These are phyloP conservation scores for Ceratobasidium sp. DNA, from an alignment of 1,284 basidiomycete genomes.

Conservation along the genomic window DNA sequence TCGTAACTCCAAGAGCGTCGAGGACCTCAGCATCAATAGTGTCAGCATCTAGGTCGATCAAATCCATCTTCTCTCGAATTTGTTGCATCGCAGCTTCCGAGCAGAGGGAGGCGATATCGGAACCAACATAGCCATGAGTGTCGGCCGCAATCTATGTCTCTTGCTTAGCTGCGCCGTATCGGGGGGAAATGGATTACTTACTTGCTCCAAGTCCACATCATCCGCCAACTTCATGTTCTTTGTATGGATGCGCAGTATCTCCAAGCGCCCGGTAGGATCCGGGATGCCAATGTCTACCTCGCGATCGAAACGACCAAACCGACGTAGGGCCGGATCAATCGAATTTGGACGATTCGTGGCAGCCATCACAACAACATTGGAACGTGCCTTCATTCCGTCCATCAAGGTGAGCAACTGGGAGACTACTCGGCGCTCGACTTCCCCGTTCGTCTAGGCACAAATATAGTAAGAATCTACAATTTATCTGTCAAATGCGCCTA, in stretches of 20 bases:
- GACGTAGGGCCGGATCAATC: slow-evolving; percentile 96
- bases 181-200: slow-evolving; percentile 47
- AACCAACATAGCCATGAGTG: slow-evolving; percentile 99
- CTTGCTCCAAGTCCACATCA: slow-evolving; percentile 97
- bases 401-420: slow-evolving; percentile 98
- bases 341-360: slow-evolving; percentile 99
- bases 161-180: slow-evolving; percentile 12
- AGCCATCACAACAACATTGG: slow-evolving; percentile 99
- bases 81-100: slow-evolving; percentile 99
- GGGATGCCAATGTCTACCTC: slow-evolving; percentile 99
- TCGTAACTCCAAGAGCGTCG: slow-evolving; percentile 93
- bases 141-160: slow-evolving; percentile 86
- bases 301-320: slow-evolving; percentile 98
- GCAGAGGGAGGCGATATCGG: slow-evolving; percentile 95
- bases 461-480: neutral
- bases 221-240: slow-evolving; percentile 99
- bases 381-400: slow-evolving; percentile 98
- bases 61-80: slow-evolving; percentile 97
- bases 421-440: slow-evolving; percentile 98
- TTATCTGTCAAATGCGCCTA: slow-evolving; percentile 49
- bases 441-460: slow-evolving; percentile 84
- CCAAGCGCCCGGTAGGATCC: slow-evolving; percentile 96
- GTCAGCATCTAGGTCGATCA: slow-evolving; percentile 92
- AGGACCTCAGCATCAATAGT: slow-evolving; percentile 97
- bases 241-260: slow-evolving; percentile 98